phyloP scores from a whole-genome alignment of 2,329 filamentous ascomycete genomes.

The Waltergamsia citrina region DNA sequence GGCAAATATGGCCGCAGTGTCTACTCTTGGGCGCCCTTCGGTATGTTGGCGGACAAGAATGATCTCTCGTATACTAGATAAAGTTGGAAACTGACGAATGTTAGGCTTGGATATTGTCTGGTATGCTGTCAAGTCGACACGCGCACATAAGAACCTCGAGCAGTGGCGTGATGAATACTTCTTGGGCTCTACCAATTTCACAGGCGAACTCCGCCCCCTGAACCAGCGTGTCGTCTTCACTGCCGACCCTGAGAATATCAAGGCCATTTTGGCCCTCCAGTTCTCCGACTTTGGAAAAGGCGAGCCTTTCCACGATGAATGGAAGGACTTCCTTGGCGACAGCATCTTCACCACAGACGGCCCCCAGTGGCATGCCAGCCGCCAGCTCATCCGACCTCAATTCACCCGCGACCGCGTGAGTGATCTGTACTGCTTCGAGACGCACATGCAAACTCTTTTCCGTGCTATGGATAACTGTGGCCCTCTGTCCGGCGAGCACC shows the following conservation, averaged over 20 bases:
- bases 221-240: conserved; percentile 62
- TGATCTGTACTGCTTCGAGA: conserved; percentile 73
- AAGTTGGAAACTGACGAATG: no score
- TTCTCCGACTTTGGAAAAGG: conserved; percentile 82
- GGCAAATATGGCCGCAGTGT: conserved; percentile 30
- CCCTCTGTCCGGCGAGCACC: conserved; percentile 46
- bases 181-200: conserved; percentile 33
- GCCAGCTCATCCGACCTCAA: conserved; percentile 77
- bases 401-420: conserved; percentile 79
- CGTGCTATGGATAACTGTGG: conserved; percentile 52
- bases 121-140: conserved; percentile 40
- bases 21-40: conserved; percentile 30
- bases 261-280: conserved; percentile 79
- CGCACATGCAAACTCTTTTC: conserved; percentile 67
- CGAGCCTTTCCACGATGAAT: conserved; percentile 62
- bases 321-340: conserved; percentile 66
- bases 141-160: conserved; percentile 46
- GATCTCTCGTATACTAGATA: no score
- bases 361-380: conserved; percentile 65
- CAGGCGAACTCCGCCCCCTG: conserved; percentile 47
- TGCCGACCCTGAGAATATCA: conserved; percentile 80
- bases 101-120: conserved; percentile 58
- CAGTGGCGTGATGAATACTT: conserved; percentile 49
- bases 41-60: conserved; percentile 27
- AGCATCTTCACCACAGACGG: conserved; percentile 75